Evolutionary conservation across 108 stramenopile genomes (phyloP).

Genomic region (Nitzschia sp.): DNA sequence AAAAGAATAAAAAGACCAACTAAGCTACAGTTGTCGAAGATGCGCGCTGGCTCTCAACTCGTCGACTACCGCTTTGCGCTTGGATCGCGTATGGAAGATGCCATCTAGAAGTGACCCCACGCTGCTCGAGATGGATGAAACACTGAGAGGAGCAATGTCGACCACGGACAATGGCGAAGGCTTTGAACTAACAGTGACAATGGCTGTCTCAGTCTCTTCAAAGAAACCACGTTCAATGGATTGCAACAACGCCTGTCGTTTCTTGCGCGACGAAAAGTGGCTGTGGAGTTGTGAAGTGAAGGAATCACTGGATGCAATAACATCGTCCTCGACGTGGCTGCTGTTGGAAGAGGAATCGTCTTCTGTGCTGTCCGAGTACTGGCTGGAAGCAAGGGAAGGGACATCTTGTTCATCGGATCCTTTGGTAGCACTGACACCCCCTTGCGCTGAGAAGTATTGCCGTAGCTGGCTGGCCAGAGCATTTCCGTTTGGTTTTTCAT

Average conservation of each 20-base stretch:
- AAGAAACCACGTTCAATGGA: constrained; percentile 10
- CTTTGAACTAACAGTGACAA: neutral
- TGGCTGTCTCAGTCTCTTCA: constrained; percentile 6
- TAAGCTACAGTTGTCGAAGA: neutral
- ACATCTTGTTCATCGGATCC: constrained; percentile 11
- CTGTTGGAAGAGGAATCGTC: neutral
- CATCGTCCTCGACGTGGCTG: constrained; percentile 11
- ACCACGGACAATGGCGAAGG: neutral
- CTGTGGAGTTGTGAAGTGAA: constrained; percentile 11
- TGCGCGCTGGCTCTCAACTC: constrained; percentile 13
- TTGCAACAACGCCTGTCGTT: constrained; percentile 8
- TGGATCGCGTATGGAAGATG: neutral
- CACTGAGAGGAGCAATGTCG: neutral
- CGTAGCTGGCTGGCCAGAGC: constrained; percentile 3
- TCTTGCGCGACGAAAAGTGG: constrained; percentile 6
- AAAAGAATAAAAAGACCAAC: no score
- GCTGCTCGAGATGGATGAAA: neutral
- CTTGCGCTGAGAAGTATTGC: constrained; percentile 6
- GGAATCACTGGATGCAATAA: neutral
- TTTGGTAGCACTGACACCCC: neutral
- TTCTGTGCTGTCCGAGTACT: constrained; percentile 7
- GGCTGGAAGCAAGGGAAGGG: constrained; percentile 18
- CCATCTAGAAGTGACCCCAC: constrained; percentile 1
- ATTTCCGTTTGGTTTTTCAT: constrained; percentile 1
- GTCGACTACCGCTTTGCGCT: constrained; percentile 17